These are phyloP conservation scores for Chrysosporium keratinophilum DNA, from an alignment of 2,329 filamentous ascomycete genomes.

Conservation along the genomic window DNA sequence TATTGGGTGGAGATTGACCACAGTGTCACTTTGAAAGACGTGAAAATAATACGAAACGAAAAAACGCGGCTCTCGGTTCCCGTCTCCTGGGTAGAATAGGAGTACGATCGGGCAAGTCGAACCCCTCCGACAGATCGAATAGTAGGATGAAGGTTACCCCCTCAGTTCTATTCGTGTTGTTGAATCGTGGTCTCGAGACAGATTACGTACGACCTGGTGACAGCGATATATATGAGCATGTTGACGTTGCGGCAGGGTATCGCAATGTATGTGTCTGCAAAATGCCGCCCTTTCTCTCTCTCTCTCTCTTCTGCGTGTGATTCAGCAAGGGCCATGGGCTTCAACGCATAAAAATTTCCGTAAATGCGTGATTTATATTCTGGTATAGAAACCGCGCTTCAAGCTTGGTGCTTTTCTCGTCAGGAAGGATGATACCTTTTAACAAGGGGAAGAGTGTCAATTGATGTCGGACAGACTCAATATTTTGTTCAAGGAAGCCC, in stretches of 20 bases:
- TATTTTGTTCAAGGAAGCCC: no score
- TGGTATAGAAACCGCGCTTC: neutral
- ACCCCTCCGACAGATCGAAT: neutral
- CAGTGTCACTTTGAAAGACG: conserved; percentile 5
- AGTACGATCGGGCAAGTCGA: neutral
- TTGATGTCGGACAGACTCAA: no score
- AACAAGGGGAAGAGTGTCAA: neutral
- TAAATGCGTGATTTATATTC: neutral
- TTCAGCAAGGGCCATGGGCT: neutral
- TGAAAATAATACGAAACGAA: conserved; percentile 1
- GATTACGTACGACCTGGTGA: neutral
- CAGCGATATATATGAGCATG: neutral
- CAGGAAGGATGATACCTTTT: neutral
- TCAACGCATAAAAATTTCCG: neutral
- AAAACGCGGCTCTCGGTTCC: neutral
- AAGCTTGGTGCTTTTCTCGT: no score
- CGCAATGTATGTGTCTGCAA: neutral
- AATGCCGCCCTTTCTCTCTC: neutral
- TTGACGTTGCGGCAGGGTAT: neutral
- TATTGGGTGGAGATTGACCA: conserved; percentile 1
- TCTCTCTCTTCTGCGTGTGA: neutral
- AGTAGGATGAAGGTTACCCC: no score
- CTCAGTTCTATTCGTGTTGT: no score
- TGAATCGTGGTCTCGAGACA: no score
- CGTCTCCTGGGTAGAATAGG: neutral